Evolutionary conservation across 179 eudicot genomes (phyloP).

Genomic region (Amaranthus tricolor): DNA sequence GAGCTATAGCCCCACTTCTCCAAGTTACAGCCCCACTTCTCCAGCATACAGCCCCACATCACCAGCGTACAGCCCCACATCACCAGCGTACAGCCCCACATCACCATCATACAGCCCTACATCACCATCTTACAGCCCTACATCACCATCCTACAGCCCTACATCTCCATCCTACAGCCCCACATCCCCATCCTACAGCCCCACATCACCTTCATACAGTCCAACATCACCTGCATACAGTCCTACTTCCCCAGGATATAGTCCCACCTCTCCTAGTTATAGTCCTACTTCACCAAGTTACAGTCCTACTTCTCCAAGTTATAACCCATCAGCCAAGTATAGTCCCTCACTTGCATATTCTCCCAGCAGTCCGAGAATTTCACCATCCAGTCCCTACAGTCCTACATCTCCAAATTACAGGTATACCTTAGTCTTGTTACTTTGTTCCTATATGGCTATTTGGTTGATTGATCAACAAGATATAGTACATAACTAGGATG

Average conservation of each 20-base stretch:
- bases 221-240: constrained; percentile 84
- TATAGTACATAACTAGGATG: background rate
- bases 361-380: constrained; percentile 50
- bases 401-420: constrained; percentile 54
- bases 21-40: constrained; percentile 81
- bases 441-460: background rate
- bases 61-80: constrained; percentile 82
- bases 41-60: constrained; percentile 88
- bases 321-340: constrained; percentile 80
- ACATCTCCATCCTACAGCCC: constrained; percentile 84
- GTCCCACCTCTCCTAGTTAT: constrained; percentile 77
- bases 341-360: constrained; percentile 60
- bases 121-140: constrained; percentile 82
- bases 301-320: constrained; percentile 86
- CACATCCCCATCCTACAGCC: constrained; percentile 81
- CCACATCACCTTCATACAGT: constrained; percentile 83
- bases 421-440: constrained; percentile 17
- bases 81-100: constrained; percentile 82
- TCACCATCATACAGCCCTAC: constrained; percentile 95
- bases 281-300: constrained; percentile 84
- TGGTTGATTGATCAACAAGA: background rate
- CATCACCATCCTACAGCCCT: constrained; percentile 78
- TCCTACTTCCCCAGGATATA: constrained; percentile 78
- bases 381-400: constrained; percentile 48
- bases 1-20: constrained; percentile 79